These are phyloP conservation scores for Linnemannia zychae DNA, from an alignment of 192 early-diverging fungal species.

Conservation along the genomic window DNA sequence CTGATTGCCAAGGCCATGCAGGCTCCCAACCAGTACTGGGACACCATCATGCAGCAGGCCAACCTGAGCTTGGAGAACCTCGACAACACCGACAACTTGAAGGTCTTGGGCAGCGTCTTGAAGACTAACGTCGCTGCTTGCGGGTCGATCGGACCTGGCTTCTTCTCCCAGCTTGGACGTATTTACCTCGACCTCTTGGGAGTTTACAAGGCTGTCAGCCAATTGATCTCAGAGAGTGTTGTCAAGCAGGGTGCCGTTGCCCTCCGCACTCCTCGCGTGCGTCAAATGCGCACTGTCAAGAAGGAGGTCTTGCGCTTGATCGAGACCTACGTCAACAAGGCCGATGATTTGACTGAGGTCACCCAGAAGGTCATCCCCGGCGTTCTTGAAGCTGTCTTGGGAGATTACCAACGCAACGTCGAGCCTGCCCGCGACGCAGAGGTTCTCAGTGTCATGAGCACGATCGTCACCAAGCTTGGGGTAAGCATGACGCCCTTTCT, in stretches of 20 bases:
- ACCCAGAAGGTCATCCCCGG: slow-evolving; percentile 91
- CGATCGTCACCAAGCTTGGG: slow-evolving; percentile 85
- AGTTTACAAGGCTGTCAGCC: slow-evolving; percentile 91
- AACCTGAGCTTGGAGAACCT: slow-evolving; percentile 75
- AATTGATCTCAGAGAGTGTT: slow-evolving; percentile 84
- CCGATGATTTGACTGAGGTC: slow-evolving; percentile 87
- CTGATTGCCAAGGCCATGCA: slow-evolving; percentile 92
- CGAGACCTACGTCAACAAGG: slow-evolving; percentile 92
- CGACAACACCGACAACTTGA: slow-evolving; percentile 86
- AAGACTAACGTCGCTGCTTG: slow-evolving; percentile 97
- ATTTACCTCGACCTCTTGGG: slow-evolving; percentile 94
- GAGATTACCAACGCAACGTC: slow-evolving; percentile 90
- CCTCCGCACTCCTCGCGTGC: slow-evolving; percentile 90
- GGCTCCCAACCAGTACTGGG: slow-evolving; percentile 90
- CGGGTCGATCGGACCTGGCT: slow-evolving; percentile 88
- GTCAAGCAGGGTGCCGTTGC: slow-evolving; percentile 88
- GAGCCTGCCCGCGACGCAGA: slow-evolving; percentile 95
- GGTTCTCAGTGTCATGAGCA: slow-evolving; percentile 93
- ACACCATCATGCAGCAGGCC: slow-evolving; percentile 80
- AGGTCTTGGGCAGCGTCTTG: slow-evolving; percentile 92
- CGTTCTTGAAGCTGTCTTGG: slow-evolving; percentile 89
- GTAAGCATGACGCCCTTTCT: slow-evolving; percentile 63
- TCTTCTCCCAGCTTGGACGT: slow-evolving; percentile 88
- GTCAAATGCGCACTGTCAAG: slow-evolving; percentile 95
- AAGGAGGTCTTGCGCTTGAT: slow-evolving; percentile 94